Base-by-base conservation (phyloP, 805 yeast genomes). In the Kodamaea sagamina region DNA sequence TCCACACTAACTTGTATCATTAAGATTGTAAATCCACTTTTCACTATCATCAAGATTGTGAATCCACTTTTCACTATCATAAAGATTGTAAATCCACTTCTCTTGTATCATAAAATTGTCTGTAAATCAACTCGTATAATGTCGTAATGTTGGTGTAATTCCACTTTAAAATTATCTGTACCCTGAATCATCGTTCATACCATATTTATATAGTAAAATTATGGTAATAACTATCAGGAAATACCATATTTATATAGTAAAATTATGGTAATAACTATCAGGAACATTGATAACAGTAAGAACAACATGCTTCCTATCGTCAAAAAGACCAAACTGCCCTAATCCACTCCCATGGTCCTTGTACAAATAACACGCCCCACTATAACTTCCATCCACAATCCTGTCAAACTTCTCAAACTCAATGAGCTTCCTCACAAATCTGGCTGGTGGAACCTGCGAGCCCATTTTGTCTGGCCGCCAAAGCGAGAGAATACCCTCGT, bases 281-380 rank as follows among this genome's bases (percentile, higher is more conserved):
- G 34, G 34, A n/a, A 29, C 34, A 15, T 29, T 29, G 34, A 29
- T 29, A n/a, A 29, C 34, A 5, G 34, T 29, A 19, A 29, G 34
- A 4, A 29, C 34, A 29, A 29, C 34, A 29, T 29, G 34, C 17
- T 29, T 29, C 18, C 34, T 29, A 4, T 29, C 34, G 15, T 29
- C 34, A 29, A 29, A 29, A 9, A 29, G 17, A 4, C 34, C 34
- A 29, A 29, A 29, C 34, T 29, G 34, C 19, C 34, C 34, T 15
- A 29, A 17, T 13, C 34, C 34, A 8, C 17, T 15, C 15, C 34
- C 34, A 15, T 29, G 34, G 19, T 29, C 34, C 15, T 29, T 29
- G 7, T 29, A 29, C 11, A 29, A 29, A 29, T 29, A 29, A 17
- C 34, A 29, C 3, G 34, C 34, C 19, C 34, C 34, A n/a, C 10